Percentiles rank a stretch among this genome's conserved stretches.
phyloP scores from a whole-genome alignment of 192 early-diverging fungal genomes.

The Gryganskiella cystojenkinii region DNA sequence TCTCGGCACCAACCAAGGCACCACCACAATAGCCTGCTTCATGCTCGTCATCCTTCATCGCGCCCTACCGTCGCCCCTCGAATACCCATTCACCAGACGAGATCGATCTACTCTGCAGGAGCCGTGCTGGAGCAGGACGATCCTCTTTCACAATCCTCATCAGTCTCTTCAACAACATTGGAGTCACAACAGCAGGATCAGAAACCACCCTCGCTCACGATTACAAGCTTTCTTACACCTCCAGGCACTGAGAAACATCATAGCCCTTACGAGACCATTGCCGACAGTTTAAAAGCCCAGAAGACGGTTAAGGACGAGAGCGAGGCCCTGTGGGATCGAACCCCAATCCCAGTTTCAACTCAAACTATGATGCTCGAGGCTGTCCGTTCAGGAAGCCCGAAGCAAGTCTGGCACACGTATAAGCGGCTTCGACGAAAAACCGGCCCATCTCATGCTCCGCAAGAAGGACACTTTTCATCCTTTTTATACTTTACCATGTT shows the following conservation, averaged over 20 bases:
- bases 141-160: too few relatives aligned
- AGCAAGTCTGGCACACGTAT: constrained; percentile 41
- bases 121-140: neutral
- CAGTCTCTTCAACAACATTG: too few relatives aligned
- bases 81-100: neutral
- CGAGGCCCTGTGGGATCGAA: neutral
- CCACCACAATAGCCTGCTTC: neutral
- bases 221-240: constrained; percentile 33
- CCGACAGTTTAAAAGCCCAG: constrained; percentile 29
- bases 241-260: constrained; percentile 21
- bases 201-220: too few relatives aligned
- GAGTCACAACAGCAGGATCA: neutral
- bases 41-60: neutral
- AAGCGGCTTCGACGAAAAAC: neutral
- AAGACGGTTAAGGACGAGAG: neutral
- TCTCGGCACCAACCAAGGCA: constrained; percentile 9
- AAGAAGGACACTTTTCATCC: neutral
- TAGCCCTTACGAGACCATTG: constrained; percentile 47
- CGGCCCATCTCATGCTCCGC: neutral
- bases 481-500: constrained; percentile 27
- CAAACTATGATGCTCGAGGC: constrained; percentile 23
- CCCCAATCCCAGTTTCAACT: neutral
- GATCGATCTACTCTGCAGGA: neutral
- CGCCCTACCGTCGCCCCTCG: neutral
- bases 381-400: constrained; percentile 15